Evolutionary conservation across 2,329 filamentous ascomycete genomes (phyloP).

Genomic region (Aureobasidium sp.): DNA sequence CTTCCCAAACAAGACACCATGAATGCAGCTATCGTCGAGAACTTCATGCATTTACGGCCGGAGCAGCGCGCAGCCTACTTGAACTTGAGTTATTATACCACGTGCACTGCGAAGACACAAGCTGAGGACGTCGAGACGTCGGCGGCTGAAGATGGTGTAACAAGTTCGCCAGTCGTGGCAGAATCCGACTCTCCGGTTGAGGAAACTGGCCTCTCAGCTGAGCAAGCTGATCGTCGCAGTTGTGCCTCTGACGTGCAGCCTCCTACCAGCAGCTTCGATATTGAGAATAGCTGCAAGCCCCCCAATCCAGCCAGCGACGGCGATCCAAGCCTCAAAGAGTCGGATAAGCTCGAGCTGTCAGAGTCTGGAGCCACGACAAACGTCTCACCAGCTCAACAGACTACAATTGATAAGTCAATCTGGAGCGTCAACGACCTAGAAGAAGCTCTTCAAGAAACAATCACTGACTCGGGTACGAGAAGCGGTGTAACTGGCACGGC

Average conservation of each 20-base stretch:
- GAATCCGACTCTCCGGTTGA: neutral
- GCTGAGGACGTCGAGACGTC: neutral
- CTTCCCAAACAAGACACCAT: neutral
- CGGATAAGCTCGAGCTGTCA: neutral
- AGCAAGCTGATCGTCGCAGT: neutral
- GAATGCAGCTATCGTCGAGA: neutral
- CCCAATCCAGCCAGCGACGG: neutral
- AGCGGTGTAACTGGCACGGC: neutral
- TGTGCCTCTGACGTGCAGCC: slow-evolving; percentile 3
- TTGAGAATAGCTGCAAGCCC: neutral
- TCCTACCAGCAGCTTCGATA: neutral
- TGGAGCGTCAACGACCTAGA: neutral
- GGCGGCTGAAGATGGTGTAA: neutral
- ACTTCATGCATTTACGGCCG: neutral
- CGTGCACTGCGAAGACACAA: neutral
- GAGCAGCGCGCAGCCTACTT: neutral
- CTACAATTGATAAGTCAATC: neutral
- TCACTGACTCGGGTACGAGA: neutral
- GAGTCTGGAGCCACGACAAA: neutral
- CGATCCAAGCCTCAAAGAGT: neutral
- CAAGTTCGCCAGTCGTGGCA: neutral
- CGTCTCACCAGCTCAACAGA: neutral
- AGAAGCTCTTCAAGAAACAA: neutral
- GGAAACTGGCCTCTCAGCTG: neutral
- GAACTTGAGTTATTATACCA: neutral